These are phyloP conservation scores for Moniliella sp. DNA, from an alignment of 1,284 basidiomycete genomes.

Conservation along the genomic window DNA sequence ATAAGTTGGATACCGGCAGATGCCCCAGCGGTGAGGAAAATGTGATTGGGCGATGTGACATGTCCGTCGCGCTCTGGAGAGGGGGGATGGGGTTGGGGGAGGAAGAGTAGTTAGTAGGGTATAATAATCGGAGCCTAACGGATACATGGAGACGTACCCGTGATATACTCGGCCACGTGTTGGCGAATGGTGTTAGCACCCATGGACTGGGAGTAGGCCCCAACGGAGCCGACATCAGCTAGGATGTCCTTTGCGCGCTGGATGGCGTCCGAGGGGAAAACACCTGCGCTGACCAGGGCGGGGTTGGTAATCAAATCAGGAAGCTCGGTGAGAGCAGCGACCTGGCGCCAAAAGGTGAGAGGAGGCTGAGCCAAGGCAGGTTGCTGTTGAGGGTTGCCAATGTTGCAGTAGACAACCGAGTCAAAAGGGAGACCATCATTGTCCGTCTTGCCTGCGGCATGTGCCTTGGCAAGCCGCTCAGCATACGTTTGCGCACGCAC, in stretches of 20 bases:
- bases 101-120: no score
- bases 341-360: conserved; percentile 78
- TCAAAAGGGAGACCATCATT: conserved; percentile 79
- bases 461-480: conserved; percentile 6
- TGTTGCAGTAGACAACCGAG: conserved; percentile 79
- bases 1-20: conserved; percentile 74
- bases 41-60: conserved; percentile 58
- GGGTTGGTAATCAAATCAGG: conserved; percentile 53
- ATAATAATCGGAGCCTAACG: no score
- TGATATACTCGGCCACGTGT: conserved; percentile 71
- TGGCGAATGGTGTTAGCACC: conserved; percentile 71
- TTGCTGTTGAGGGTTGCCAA: conserved; percentile 90
- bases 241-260: conserved; percentile 58
- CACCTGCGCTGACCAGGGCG: background rate
- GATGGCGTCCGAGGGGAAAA: conserved; percentile 66
- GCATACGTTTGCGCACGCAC: conserved; percentile 62
- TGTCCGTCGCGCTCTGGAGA: conserved; percentile 36
- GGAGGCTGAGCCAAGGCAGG: conserved; percentile 68
- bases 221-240: conserved; percentile 73
- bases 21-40: conserved; percentile 83
- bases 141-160: no score
- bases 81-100: no score
- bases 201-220: conserved; percentile 87
- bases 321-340: conserved; percentile 75
- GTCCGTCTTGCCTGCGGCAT: conserved; percentile 36